phyloP scores from a whole-genome alignment of 2,329 filamentous ascomycete species.

The Parafenestella ontariensis region DNA sequence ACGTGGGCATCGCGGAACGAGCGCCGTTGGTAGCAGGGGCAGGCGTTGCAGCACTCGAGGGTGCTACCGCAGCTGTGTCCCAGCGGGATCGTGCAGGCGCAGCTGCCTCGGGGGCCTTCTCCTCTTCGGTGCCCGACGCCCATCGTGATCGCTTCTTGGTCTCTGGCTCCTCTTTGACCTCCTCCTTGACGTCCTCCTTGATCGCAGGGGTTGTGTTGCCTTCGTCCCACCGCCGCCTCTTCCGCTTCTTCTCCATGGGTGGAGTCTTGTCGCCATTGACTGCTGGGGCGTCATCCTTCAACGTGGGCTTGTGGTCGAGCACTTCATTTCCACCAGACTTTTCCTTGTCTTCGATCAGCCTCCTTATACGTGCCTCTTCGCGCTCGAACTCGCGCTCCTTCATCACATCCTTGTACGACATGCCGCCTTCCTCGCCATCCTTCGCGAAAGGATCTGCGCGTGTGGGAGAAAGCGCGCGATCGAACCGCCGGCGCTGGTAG shows the following conservation, averaged over 20 bases:
- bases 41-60: slow-evolving; percentile 29
- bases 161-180: slow-evolving; percentile 25
- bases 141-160: slow-evolving; percentile 75
- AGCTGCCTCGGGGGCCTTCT: slow-evolving; percentile 65
- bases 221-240: slow-evolving; percentile 97
- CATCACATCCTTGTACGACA: slow-evolving; percentile 91
- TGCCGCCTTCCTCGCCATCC: slow-evolving; percentile 74
- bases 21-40: slow-evolving; percentile 33
- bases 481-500: slow-evolving; percentile 94
- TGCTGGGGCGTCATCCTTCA: slow-evolving; percentile 69
- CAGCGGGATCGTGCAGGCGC: slow-evolving; percentile 43
- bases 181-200: slow-evolving; percentile 31
- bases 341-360: slow-evolving; percentile 79
- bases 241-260: slow-evolving; percentile 65
- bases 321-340: slow-evolving; percentile 65
- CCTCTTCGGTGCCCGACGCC: slow-evolving; percentile 63
- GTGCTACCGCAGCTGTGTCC: slow-evolving; percentile 42
- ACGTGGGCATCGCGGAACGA: slow-evolving; percentile 54
- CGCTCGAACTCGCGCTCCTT: slow-evolving; percentile 86
- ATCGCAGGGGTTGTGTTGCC: slow-evolving; percentile 47
- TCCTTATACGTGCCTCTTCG: slow-evolving; percentile 87
- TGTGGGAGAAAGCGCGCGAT: slow-evolving; percentile 82
- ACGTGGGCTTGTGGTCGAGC: slow-evolving; percentile 73
- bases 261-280: slow-evolving; percentile 74
- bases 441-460: slow-evolving; percentile 85